phyloP scores from a whole-genome alignment of 345 rosid species.

The Alliaria petiolata region DNA sequence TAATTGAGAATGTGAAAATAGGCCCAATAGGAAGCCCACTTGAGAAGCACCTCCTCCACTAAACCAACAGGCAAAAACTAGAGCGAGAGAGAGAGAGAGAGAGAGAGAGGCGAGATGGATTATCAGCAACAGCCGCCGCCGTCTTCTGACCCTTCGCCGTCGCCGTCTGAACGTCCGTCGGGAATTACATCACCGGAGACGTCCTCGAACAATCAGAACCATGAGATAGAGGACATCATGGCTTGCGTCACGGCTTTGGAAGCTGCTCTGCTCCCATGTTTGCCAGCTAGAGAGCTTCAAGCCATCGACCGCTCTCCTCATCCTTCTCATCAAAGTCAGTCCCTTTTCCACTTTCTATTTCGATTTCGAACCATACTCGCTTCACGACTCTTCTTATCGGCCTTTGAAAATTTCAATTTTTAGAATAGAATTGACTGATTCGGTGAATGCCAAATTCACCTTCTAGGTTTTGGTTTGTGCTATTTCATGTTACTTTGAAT shows the following conservation, averaged over 20 bases:
- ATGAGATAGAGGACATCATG: conserved; percentile 58
- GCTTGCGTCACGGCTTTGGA: conserved; percentile 76
- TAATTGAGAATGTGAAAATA: not conserved
- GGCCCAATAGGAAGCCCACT: not conserved
- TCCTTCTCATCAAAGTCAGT: conserved; percentile 93
- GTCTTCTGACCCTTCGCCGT: conserved; percentile 23
- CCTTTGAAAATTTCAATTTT: not conserved
- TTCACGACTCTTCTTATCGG: not conserved
- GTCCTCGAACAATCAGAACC: conserved; percentile 31
- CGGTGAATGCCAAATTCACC: not conserved
- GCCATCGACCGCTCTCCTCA: conserved; percentile 96
- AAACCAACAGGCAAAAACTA: not conserved
- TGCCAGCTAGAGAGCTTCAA: conserved; percentile 98
- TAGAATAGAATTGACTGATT: not conserved
- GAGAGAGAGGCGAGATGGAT: conserved; percentile 14
- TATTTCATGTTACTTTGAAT: not conserved
- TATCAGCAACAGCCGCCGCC: conserved; percentile 17
- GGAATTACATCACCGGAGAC: conserved; percentile 33
- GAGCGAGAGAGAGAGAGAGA: too few species aligned
- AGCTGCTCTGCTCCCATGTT: conserved; percentile 87
- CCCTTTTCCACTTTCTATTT: not conserved
- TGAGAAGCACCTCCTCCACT: not conserved
- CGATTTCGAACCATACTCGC: not conserved
- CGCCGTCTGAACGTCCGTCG: conserved; percentile 7
- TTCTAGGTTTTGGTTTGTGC: not conserved